A percentile compares a stretch with the other conserved stretches of the same genome.
These are phyloP conservation scores for Mallotus repandus DNA, from an alignment of 441 rosid genomes.

Conservation along the genomic window DNA sequence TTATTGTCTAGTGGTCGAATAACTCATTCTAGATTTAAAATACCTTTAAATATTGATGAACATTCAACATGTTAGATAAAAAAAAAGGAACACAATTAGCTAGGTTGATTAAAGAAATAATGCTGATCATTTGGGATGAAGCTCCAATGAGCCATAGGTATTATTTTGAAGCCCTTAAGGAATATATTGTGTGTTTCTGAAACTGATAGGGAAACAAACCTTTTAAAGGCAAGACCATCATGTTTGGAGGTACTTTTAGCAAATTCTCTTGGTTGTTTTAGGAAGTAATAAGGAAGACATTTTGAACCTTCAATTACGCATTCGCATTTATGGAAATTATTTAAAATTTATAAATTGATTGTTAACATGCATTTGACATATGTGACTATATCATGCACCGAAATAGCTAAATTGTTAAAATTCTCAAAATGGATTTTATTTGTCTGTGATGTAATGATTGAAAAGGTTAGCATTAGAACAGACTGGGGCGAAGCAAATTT, in stretches of 20 bases:
- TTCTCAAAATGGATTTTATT: too few relatives aligned
- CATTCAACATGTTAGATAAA: not conserved
- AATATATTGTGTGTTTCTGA: not conserved
- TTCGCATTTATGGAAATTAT: not conserved
- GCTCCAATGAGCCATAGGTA: not conserved
- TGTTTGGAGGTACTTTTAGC: too few relatives aligned
- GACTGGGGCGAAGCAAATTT: too few relatives aligned
- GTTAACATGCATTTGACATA: too few relatives aligned
- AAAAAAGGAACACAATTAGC: not conserved
- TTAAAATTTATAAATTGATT: too few relatives aligned
- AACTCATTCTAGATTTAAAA: too few relatives aligned
- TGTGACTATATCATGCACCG: rapidly evolving
- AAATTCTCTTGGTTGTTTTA: too few relatives aligned
- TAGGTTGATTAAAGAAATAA: not conserved
- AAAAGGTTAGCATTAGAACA: too few relatives aligned
- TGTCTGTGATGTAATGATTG: too few relatives aligned
- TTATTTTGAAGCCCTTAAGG: not conserved
- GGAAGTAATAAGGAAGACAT: not conserved
- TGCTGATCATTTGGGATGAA: not conserved
- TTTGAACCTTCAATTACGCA: not conserved
- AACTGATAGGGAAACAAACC: not conserved
- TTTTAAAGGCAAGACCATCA: too few relatives aligned
- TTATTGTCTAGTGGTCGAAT: too few relatives aligned
- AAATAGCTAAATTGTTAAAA: too few relatives aligned
- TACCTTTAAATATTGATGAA: not conserved